phyloP scores from a whole-genome alignment of 768 basidiomycete genomes.

The Lyophyllum decastes region DNA sequence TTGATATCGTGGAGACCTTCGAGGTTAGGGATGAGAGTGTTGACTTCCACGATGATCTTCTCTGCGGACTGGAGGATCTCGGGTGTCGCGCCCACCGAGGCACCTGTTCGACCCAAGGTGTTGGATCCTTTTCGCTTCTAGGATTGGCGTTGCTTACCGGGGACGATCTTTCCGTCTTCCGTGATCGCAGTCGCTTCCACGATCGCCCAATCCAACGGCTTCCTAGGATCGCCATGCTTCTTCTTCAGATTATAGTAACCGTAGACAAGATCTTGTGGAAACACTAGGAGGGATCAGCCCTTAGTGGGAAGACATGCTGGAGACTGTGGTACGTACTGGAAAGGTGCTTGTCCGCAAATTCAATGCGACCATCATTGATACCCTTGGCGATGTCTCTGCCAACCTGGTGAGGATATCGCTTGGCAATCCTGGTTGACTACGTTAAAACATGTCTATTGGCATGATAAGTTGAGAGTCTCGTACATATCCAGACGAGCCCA shows the following conservation, averaged over 20 bases:
- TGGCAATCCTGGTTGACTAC: conserved; percentile 31
- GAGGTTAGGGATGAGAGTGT: conserved; percentile 46
- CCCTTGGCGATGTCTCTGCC: conserved; percentile 50
- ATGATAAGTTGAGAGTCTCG: conserved; percentile 6
- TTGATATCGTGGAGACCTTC: conserved; percentile 53
- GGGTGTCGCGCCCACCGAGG: conserved; percentile 48
- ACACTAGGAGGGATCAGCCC: conserved; percentile 31
- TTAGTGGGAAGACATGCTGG: neutral
- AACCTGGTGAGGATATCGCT: conserved; percentile 51
- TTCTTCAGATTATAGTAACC: conserved; percentile 47
- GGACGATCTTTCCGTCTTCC: conserved; percentile 48
- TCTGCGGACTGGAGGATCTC: conserved; percentile 50
- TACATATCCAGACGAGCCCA: conserved; percentile 51
- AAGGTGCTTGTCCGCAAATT: conserved; percentile 50
- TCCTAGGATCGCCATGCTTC: conserved; percentile 43
- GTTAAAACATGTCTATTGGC: neutral
- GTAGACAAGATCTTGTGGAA: conserved; percentile 49
- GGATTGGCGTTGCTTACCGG: conserved; percentile 22
- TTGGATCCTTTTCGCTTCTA: neutral
- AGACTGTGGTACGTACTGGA: conserved; percentile 34
- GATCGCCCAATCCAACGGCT: conserved; percentile 50
- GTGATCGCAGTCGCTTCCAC: conserved; percentile 52
- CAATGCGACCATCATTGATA: conserved; percentile 48
- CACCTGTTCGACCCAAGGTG: conserved; percentile 24
- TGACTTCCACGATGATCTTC: conserved; percentile 52